Base-by-base conservation (phyloP, 163 green algal species). In the Prototheca wickerhamii region DNA sequence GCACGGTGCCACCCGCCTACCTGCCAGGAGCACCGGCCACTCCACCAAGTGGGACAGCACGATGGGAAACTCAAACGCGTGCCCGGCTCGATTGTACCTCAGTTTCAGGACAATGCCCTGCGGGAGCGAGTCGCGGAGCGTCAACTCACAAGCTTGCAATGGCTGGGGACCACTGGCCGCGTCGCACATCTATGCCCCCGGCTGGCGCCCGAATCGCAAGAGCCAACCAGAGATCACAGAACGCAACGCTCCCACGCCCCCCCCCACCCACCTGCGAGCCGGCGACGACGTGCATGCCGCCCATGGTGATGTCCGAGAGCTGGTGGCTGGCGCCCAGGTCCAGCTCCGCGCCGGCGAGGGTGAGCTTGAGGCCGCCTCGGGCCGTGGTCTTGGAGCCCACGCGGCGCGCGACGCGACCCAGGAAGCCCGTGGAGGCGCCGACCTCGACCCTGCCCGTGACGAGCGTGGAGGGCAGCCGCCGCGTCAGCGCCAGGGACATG, bases 1-100 rank as follows among this genome's bases (percentile, higher is more conserved):
- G n/a, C n/a, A n/a, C n/a, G n/a, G n/a, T n/a, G n/a, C n/a, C n/a
- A n/a, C n/a, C n/a, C n/a, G n/a, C n/a, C n/a, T n/a, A n/a, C 46
- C 46, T 7, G 50, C 76, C n/a, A 65, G 55, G 29, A 86, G 2
- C 8, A 77, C 40, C 21, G 60, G 46, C 57, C 59, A 72, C 52
- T 84, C 71, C 5, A 59, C 29, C 7, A 44, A 31, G n/a, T 53
- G 26, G 0, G 63, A 76, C 15, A 91, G 60, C 29, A 85, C 61
- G 4, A 91, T 58, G 3, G 84, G 84, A 59, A 90, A 83, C 69
- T 89, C 79, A 67, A 90, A 89, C 30, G 70, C 69, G 66, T 91
- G 84, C 1, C 74, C 70, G 17, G 65, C 72, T 18, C 79, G 77
- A 12, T 64, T 69, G 42, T 79, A 79, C 12, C 75, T 68, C 43